Base-by-base conservation (phyloP, 768 basidiomycete species). In the Chalciporus pseudorubinellus region DNA sequence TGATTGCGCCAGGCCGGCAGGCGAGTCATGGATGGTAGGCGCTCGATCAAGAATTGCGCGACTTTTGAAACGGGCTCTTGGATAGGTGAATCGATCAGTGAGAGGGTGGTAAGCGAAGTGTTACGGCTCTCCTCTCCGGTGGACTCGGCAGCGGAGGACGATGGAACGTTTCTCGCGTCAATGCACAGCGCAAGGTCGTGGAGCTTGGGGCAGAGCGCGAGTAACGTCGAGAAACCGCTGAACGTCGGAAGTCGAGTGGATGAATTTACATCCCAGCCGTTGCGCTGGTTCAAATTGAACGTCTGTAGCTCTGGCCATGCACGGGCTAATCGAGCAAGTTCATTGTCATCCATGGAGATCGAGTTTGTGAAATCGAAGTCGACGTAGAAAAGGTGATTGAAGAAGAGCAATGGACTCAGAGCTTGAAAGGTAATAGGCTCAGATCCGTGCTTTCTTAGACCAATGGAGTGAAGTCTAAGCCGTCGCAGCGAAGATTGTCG, bases 321-420 rank as follows among this genome's bases (percentile, higher is more conserved):
- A 16, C 38, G 53, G 3, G 26, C 48, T 18, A 46, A 38, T 9
- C 1, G 26, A 24, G 1, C n/a, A 16, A 55, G 19, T 39, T 44
- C 53, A 3, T 56, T 44, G 10, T 56, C 56, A 14, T 44, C 28
- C 48, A 57, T 13, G 13, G 42, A 50, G 24, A 50, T 34, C 31
- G 22, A 57, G 18, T 6, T 5, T 1, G 6, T 20, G 31, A 18
- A 44, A 12, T 31, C 29, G 29, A 31, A 13, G 13, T 31, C 29
- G 13, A 31, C 29, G 13, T 7, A 31, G 29, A 10, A 31, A 31
- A 31, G 29, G 29, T 11, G 56, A 21, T 22, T 50, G 19, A 57
- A 51, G 20, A 19, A 9, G 36, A 18, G 21, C 26, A 57, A 19
- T 13, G 45, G 54, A 26, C 47, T 42, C 22, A 57, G 21, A 29